phyloP scores from a whole-genome alignment of 495 filamentous ascomycete species.

The Aspergillus sparsus region DNA sequence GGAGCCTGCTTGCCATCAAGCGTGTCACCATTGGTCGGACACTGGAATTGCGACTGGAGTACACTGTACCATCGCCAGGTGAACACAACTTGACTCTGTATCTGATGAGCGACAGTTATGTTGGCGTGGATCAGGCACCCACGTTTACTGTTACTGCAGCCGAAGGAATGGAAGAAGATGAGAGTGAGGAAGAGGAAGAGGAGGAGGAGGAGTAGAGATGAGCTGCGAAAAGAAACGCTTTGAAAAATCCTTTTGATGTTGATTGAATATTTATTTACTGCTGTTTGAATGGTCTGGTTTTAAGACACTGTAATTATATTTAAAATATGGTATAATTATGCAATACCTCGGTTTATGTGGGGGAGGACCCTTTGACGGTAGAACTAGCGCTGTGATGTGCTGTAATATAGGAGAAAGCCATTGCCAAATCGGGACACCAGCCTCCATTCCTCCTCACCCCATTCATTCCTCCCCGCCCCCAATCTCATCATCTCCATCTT shows the following conservation, averaged over 20 bases:
- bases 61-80: slow-evolving; percentile 80
- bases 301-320: no score
- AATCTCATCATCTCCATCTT: slow-evolving; percentile 19
- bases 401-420: background rate
- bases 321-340: no score
- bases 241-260: slow-evolving; percentile 12
- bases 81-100: slow-evolving; percentile 87
- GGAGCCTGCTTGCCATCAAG: slow-evolving; percentile 89
- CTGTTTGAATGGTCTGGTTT: no score
- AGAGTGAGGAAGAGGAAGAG: slow-evolving; percentile 80
- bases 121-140: slow-evolving; percentile 95
- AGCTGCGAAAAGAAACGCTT: background rate
- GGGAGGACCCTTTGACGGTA: no score
- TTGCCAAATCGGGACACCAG: slow-evolving; percentile 11
- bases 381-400: no score
- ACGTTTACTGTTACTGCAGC: slow-evolving; percentile 80
- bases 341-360: no score
- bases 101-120: slow-evolving; percentile 96
- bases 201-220: slow-evolving; percentile 57
- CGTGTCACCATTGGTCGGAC: slow-evolving; percentile 80
- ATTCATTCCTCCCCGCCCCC: slow-evolving; percentile 13
- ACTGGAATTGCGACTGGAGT: slow-evolving; percentile 80
- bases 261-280: slow-evolving; percentile 14
- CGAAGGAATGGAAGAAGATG: slow-evolving; percentile 95
- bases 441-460: slow-evolving; percentile 4